Evolutionary conservation across 768 basidiomycete species (phyloP).

Genomic region (Botryobasidium botryosum): DNA sequence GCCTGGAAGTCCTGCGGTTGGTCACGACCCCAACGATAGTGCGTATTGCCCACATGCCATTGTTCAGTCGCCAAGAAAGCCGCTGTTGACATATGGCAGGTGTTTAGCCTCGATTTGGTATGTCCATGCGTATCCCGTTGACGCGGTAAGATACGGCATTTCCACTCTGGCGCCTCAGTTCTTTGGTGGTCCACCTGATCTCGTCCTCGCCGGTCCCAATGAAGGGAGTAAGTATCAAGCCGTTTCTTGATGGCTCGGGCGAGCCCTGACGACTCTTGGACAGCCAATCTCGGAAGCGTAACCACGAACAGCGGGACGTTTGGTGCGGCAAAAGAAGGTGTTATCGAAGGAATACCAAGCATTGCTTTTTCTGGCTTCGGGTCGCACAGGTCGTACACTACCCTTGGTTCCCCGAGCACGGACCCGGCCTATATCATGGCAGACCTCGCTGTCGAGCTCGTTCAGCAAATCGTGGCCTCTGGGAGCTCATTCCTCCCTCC

Average conservation of each 20-base stretch:
- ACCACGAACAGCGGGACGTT: slow-evolving; percentile 3
- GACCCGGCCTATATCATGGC: too few species aligned
- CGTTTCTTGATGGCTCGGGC: too few species aligned
- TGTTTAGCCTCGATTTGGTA: too few species aligned
- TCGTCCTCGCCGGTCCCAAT: slow-evolving; percentile 4
- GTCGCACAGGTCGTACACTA: too few species aligned
- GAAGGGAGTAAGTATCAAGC: too few species aligned
- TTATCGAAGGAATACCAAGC: background rate
- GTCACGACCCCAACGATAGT: background rate
- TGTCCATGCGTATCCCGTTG: slow-evolving; percentile 3
- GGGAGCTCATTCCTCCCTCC: too few species aligned
- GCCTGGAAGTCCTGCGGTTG: slow-evolving; percentile 2
- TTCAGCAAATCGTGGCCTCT: too few species aligned
- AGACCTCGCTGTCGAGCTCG: too few species aligned
- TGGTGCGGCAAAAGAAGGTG: background rate
- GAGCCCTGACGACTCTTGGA: too few species aligned
- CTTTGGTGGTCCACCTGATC: slow-evolving; percentile 1
- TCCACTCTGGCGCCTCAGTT: background rate
- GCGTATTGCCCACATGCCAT: background rate
- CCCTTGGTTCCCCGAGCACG: too few species aligned
- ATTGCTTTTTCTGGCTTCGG: slow-evolving; percentile 8
- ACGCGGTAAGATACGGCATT: slow-evolving; percentile 1
- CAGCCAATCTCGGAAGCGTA: slow-evolving; percentile 3
- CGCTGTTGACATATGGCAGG: background rate
- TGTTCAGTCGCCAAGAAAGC: background rate